Base-by-base conservation (phyloP, 1,284 basidiomycete species). In the Microbotryum intermedium region DNA sequence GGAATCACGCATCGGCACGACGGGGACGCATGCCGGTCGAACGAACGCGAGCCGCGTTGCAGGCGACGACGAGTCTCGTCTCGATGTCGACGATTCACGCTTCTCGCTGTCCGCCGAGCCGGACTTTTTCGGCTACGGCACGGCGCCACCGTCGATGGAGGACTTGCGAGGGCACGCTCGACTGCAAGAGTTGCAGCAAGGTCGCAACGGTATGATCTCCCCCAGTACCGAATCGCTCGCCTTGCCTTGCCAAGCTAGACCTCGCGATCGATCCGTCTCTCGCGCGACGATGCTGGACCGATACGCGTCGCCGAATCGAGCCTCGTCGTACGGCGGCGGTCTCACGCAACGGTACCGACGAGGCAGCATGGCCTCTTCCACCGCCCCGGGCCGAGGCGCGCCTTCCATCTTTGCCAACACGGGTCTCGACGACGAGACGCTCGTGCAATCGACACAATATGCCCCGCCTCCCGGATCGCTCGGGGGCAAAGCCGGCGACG, bases 401-500 rank as follows among this genome's bases (percentile, higher is more conserved):
- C 86, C 87, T 2, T 79, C 81, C n/a, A 90, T 90, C 60, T 90
- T 89, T 72, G 75, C 84, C 16, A 87, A 90, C 71, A 76, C 85
- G 3, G 88, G 88, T 55, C 85, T 90, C 34, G 82, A 61, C 10
- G 58, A 59, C 11, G 53, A 58, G 42, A 59, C 60, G 6, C 58
- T 65, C 42, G 34, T 20, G 18, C 30, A 48, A 53, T 9, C 21
- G 30, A 48, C 28, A 25, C 34, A 39, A 39, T 5, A 39, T 39
- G 34, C 34, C 13, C 25, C 28, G 23, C n/a, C 30, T 61, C 50
- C 34, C n/a, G 44, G 53, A 45, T 23, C 58, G 54, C 42, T 39
- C 18, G 28, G 23, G 21, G 34, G 93, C 77, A 89, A 87, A 71
- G 87, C 90, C 70, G 89, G 90, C 1, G 97, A 97, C 74, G 92